Percentiles rank a stretch among this genome's conserved stretches.
These are phyloP conservation scores for Ophiostoma ulmi DNA, from an alignment of 2,329 filamentous ascomycete species.

Conservation along the genomic window DNA sequence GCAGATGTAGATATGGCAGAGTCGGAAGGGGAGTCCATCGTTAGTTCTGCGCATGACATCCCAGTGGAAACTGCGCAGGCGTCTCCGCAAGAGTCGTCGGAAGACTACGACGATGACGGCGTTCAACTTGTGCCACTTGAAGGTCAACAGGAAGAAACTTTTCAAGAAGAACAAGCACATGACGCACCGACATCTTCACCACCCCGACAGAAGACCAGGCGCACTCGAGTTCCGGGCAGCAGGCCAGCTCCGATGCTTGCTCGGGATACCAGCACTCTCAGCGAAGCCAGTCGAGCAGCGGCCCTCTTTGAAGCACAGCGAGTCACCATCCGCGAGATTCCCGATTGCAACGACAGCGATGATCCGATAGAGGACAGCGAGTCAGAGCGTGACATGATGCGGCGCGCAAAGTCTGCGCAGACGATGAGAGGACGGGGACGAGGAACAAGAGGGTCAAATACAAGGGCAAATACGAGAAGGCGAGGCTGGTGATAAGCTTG, in stretches of 20 bases:
- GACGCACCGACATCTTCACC: neutral
- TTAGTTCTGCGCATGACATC: neutral
- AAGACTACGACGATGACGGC: neutral
- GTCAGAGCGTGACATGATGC: slow-evolving; percentile 4
- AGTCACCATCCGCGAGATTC: slow-evolving; percentile 10
- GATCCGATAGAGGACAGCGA: slow-evolving; percentile 20
- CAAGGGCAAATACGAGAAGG: neutral
- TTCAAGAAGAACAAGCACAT: neutral
- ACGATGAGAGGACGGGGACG: neutral
- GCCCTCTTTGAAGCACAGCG: neutral
- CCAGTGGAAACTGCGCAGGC: neutral
- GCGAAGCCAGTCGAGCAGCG: neutral
- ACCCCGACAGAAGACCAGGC: neutral
- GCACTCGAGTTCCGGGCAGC: neutral
- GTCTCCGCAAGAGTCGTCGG: neutral
- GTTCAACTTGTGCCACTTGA: neutral
- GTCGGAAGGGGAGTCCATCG: neutral
- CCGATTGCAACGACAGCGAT: slow-evolving; percentile 11
- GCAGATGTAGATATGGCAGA: neutral
- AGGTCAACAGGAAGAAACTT: neutral
- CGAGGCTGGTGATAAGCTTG: neutral
- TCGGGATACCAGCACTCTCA: neutral
- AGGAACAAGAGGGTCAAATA: neutral
- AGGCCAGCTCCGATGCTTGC: neutral
- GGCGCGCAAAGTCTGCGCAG: neutral